Percentiles rank a stretch among this genome's conserved stretches.
Evolutionary conservation across 192 early-diverging fungal genomes (phyloP).

Genomic region (Funneliformis mosseae): DNA sequence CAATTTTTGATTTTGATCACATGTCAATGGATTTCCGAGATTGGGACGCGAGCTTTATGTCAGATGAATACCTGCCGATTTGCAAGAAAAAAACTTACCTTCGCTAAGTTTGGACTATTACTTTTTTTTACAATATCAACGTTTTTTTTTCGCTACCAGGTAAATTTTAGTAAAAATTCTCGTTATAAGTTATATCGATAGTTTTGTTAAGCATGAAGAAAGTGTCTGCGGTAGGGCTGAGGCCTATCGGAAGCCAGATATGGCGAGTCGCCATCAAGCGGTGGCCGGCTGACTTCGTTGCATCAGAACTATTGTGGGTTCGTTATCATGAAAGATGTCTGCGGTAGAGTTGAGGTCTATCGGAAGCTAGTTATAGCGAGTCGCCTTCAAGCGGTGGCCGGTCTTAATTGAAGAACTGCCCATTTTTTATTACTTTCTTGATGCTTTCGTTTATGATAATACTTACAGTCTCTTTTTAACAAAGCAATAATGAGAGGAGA

Average conservation of each 20-base stretch:
- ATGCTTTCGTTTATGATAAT: neutral
- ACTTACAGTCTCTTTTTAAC: constrained; percentile 8
- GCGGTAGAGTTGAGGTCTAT: constrained; percentile 27
- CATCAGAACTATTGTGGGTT: neutral
- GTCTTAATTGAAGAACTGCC: constrained; percentile 23
- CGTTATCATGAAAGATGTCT: constrained; percentile 20
- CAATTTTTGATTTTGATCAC: too few species aligned
- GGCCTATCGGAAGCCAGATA: constrained; percentile 31
- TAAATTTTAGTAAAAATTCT: constrained; percentile 12
- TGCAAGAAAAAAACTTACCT: too few species aligned
- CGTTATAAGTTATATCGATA: neutral
- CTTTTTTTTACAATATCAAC: too few species aligned
- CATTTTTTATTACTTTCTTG: constrained; percentile 20
- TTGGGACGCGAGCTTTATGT: too few species aligned
- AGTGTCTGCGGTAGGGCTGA: constrained; percentile 32
- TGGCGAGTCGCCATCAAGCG: constrained; percentile 33
- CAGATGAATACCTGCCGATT: too few species aligned
- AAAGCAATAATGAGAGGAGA: constrained; percentile 27
- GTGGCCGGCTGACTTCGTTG: neutral
- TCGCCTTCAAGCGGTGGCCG: constrained; percentile 34
- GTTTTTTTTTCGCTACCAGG: neutral
- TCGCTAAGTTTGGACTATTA: too few species aligned
- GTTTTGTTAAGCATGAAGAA: constrained; percentile 23
- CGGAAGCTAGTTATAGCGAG: constrained; percentile 36
- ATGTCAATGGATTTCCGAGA: too few species aligned